Conservation (phyloP, 1,139 yeast species). For the Scheffersomyces insectosa region DNA sequence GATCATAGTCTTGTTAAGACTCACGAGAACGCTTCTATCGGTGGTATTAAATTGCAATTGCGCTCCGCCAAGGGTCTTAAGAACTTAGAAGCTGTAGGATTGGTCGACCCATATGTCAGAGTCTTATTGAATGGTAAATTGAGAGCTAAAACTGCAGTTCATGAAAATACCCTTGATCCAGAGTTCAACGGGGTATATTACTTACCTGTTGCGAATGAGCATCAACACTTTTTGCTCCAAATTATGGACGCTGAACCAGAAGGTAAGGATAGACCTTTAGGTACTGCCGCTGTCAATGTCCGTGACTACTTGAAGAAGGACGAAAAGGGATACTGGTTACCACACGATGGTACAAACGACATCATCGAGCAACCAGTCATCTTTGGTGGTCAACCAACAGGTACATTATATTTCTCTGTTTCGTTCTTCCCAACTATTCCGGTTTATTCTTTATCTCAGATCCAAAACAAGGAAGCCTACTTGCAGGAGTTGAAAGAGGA, state of each 20-base stretch:
- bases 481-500: conserved; percentile 25
- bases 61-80: conserved; percentile 55
- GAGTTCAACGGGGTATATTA: conserved; percentile 57
- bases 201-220: conserved; percentile 62
- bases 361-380: conserved; percentile 48
- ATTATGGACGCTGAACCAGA: conserved; percentile 67
- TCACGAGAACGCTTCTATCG: conserved; percentile 58
- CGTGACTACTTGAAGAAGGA: conserved; percentile 49
- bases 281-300: conserved; percentile 54
- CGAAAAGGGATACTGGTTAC: conserved; percentile 45
- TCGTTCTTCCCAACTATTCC: conserved; percentile 67
- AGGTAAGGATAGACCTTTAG: conserved; percentile 64
- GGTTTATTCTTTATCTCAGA: conserved; percentile 58
- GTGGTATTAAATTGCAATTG: conserved; percentile 61
- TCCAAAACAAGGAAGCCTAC: conserved; percentile 40
- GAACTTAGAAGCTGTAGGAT: conserved; percentile 66
- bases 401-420: conserved; percentile 54
- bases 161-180: conserved; percentile 59
- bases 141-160: conserved; percentile 54
- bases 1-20: conserved; percentile 47
- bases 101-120: conserved; percentile 71
- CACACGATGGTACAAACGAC: conserved; percentile 53
- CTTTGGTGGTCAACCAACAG: conserved; percentile 46
- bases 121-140: conserved; percentile 58
- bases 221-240: conserved; percentile 58